Base-by-base conservation (phyloP, 352 stramenopile genomes). In the Globisporangium nunn region DNA sequence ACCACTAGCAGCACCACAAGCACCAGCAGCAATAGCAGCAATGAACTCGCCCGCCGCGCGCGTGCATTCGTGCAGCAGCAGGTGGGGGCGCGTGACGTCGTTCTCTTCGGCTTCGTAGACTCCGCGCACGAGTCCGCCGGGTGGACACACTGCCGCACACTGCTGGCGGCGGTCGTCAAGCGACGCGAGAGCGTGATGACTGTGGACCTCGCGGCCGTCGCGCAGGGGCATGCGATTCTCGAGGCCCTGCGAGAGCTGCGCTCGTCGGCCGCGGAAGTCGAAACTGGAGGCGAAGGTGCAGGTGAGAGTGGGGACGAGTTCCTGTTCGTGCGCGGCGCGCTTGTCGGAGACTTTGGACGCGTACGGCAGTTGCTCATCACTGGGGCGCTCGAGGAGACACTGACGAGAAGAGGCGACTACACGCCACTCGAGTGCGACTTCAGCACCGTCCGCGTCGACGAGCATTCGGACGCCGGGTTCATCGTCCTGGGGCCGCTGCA, bases 141-240 rank as follows among this genome's bases (percentile, higher is more conserved):
- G 15, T 44, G 33, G 39, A 5, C 40, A 14, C 50, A 62, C 33
- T 46, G 51, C 7, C 50, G 44, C 15, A 15, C 30, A n/a, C 56
- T 62, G 30, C 53, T 62, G 5, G 23, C 11, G 2, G 49, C 39
- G 10, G 31, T 62, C 14, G 41, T 62, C 3, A 15, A 28, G 6
- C 28, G 37, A 29, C 31, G 10, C 15, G 18, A 39, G 6, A 6
- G 39, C 1, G 28, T 62, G 40, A 23, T 41, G 3, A 45, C 72
- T 37, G 66, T 77, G 33, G 57, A 77, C 41, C 50, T 77, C 50
- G 39, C 49, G 17, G 54, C 46, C 12, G 70, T 56, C 4, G 69
- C 63, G n/a, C 63, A 68, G 6, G 69, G 69, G 12, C 62, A 51
- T 12, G 54, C 53, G 12, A 59, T 77, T 2, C 54, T 74, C 12